These are phyloP conservation scores for Chlamydomonas incerta DNA, from an alignment of 139 green algal species.

Conservation along the genomic window DNA sequence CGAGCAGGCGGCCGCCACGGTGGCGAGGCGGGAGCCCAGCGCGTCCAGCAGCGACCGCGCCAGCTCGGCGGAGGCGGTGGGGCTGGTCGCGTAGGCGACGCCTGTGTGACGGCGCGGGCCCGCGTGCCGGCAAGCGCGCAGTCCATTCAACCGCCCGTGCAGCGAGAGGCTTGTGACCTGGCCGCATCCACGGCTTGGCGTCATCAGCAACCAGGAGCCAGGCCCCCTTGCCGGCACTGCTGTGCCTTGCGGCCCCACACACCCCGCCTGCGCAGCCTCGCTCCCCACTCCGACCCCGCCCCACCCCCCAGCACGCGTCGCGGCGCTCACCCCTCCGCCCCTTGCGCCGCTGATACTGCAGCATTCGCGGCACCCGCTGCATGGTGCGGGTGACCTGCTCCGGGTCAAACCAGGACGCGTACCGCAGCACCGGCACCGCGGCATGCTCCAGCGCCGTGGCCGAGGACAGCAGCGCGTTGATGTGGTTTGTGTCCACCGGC, in stretches of 20 bases:
- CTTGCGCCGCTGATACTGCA: conserved; percentile 25
- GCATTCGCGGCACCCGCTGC: conserved; percentile 28
- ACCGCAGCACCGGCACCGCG: conserved; percentile 15
- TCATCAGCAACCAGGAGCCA: too few relatives aligned
- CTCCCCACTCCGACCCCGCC: too few relatives aligned
- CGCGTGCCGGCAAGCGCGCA: too few relatives aligned
- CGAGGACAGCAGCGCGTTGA: background rate
- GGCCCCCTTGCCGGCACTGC: too few relatives aligned
- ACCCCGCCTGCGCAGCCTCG: background rate
- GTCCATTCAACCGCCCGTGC: too few relatives aligned
- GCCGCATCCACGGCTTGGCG: too few relatives aligned
- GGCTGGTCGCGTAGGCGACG: background rate
- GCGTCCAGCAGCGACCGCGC: conserved; percentile 8
- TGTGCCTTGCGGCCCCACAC: too few relatives aligned
- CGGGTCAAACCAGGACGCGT: conserved; percentile 23
- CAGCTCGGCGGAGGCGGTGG: background rate
- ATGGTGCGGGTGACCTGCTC: conserved; percentile 36
- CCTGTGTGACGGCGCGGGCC: too few relatives aligned
- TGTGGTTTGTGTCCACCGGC: conserved; percentile 28
- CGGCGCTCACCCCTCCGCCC: background rate
- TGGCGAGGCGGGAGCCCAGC: conserved; percentile 6
- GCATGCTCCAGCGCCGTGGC: conserved; percentile 8
- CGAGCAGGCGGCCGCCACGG: conserved; percentile 5
- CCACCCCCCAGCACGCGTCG: background rate
- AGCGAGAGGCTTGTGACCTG: too few relatives aligned